Evolutionary conservation across 208 protist species (phyloP).

Genomic region (Trypanosoma caninum): DNA sequence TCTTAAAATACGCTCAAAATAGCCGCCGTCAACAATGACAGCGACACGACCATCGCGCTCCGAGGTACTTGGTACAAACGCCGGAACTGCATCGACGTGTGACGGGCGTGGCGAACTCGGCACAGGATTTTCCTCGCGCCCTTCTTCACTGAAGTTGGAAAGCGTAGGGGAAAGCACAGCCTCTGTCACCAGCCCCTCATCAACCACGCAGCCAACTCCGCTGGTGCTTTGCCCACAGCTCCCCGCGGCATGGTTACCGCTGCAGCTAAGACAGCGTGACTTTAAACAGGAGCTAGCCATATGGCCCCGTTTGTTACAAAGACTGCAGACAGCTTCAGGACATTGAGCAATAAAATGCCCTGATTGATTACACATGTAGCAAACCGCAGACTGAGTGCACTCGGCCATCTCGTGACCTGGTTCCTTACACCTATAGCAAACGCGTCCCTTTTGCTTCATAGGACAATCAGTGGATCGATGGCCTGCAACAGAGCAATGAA

Average conservation of each 20-base stretch:
- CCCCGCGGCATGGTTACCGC: slow-evolving; percentile 32
- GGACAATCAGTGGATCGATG: slow-evolving; percentile 81
- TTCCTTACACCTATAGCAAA: slow-evolving; percentile 89
- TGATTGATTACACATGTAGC: slow-evolving; percentile 72
- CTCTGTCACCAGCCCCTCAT: too few relatives aligned
- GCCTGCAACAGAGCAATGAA: slow-evolving; percentile 76
- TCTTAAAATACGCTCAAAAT: slow-evolving; percentile 79
- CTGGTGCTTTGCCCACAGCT: slow-evolving; percentile 30
- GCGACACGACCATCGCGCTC: slow-evolving; percentile 48
- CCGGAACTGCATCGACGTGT: slow-evolving; percentile 19
- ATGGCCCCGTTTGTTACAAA: slow-evolving; percentile 77
- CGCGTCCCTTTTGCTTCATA: slow-evolving; percentile 56
- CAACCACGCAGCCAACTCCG: too few relatives aligned
- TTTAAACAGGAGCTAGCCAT: slow-evolving; percentile 63
- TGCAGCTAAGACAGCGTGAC: slow-evolving; percentile 40
- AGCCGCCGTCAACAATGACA: slow-evolving; percentile 81
- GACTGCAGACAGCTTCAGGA: slow-evolving; percentile 61
- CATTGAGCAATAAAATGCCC: slow-evolving; percentile 80
- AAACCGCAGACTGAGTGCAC: slow-evolving; percentile 71
- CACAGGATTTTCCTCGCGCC: background rate
- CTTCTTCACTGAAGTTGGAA: slow-evolving; percentile 5
- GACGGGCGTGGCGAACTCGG: background rate
- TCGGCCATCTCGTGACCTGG: slow-evolving; percentile 80
- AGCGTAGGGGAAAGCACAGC: too few relatives aligned
- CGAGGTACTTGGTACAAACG: slow-evolving; percentile 33